Base-by-base conservation (phyloP, 192 early-diverging fungal genomes). In the Glomus cerebriforme region DNA sequence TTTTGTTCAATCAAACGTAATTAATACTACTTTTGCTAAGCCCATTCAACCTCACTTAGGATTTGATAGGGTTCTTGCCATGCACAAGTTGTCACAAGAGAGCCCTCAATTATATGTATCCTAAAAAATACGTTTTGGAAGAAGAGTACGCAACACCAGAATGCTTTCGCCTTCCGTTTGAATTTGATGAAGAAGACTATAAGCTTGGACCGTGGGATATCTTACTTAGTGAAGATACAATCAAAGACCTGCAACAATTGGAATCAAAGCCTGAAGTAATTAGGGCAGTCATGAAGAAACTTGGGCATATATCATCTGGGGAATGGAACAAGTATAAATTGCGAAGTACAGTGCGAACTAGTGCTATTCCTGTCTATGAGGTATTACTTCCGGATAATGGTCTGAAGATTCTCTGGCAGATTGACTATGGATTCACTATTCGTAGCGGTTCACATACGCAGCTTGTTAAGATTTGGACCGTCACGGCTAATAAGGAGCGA, bases 401-500 rank as follows among this genome's bases (percentile, higher is more conserved):
- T 1, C 32, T 75, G 24, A 63, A 59, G n/a, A 75, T 75, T 24
- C 31, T 75, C 9, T 75, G 73, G 73, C 73, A 75, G 59, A 32
- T 75, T 75, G 73, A 75, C 17, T 68, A 22, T 35, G 31, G 66
- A 1, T 68, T 68, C n/a, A 32, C 66, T 68, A 10, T 34, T 35
- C 66, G 73, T 39, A 75, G 31, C 0, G 0, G 7, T 39, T 39
- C 34, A 13, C 24, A 39, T 13, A 32, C 35, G 13, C 73, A 75
- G 17, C 58, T 62, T 22, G 35, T 75, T 22, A 75, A 37, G 17
- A 62, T 75, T 60, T 75, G 73, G 73, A 31, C 73, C 37, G 22
- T 75, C 6, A 75, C 73, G 26, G 31, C 19, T 15, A 62, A 24
- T 29, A 54, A 75, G 13, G 59, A 59, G 24, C 59, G 62, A 47